Evolutionary conservation across 345 rosid genomes (phyloP), one percentile per base, ranked within the genome.

Genomic region (Clausena lansium): DNA sequence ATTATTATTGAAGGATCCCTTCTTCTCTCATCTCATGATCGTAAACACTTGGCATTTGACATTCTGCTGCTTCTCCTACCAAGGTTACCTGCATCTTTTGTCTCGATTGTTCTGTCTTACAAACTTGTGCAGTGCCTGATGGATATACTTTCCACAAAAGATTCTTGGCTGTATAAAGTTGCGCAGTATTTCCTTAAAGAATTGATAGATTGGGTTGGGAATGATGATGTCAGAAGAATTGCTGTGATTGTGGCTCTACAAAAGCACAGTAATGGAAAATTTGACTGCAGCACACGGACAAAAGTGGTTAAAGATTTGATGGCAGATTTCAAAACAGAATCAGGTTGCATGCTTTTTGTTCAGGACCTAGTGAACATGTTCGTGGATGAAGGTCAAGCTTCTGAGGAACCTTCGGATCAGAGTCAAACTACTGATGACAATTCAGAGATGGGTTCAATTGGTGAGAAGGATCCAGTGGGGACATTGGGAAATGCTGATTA

Each of bases 371-470:
- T 84, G 78, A 77, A 88, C 87, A 82, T 97, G 90, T 97, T 96
- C 81, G 88, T 97, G 70, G 98, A 97, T 85, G 97, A 89, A 77
- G 88, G 88, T 62, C 88, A 87, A 77, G 81, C 83, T 78, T 86
- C 93, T 14, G 98, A 90, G 80, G 94, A 94, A 82, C 92, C 98
- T 70, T 97, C 98, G 39, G 98, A 94, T 87, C 99, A 94, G 87
- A 96, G 98, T 86, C 98, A 95, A 87, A 94, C 99, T 75, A 96
- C 98, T 20, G 99, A 97, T 88, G 99, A 97, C 73, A 96, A 94
- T 81, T 93, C 95, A 25, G 99, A 94, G 84, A 88, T 91, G 73
- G 98, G 94, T 50, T 90, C 95, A 30, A 67, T 81, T 10, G 97
- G 93, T 83, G 97, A 92, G 77, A 96, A 89, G 84, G 97, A 92